Conservation (phyloP, 2,329 filamentous ascomycete species). For the Akanthomyces lecanii region DNA sequence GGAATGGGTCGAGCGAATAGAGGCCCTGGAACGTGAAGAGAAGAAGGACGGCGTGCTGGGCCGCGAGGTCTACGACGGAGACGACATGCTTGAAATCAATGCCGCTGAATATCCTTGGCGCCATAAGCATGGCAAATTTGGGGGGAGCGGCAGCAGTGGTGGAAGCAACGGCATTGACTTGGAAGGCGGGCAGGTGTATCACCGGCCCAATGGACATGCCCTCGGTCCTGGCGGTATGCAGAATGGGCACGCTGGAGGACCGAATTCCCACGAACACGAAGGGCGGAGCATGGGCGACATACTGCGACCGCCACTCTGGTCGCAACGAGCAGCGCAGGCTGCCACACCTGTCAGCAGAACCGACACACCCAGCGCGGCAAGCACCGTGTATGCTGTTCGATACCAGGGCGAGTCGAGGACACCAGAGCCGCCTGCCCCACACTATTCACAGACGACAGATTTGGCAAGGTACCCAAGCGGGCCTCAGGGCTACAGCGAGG, state of each 20-base stretch:
- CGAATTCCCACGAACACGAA: conserved; percentile 22
- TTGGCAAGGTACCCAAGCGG: conserved; percentile 9
- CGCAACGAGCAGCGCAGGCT: conserved; percentile 50
- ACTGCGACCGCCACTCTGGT: conserved; percentile 50
- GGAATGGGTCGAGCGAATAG: conserved; percentile 97
- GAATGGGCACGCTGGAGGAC: conserved; percentile 24
- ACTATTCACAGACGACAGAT: background rate
- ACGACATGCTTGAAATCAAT: conserved; percentile 76
- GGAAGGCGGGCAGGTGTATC: conserved; percentile 17
- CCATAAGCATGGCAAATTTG: conserved; percentile 33
- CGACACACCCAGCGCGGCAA: conserved; percentile 60
- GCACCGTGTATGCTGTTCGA: conserved; percentile 59
- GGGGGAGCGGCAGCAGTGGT: conserved; percentile 27
- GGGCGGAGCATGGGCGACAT: conserved; percentile 32
- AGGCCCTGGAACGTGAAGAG: conserved; percentile 86
- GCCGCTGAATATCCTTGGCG: conserved; percentile 49
- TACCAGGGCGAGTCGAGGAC: conserved; percentile 54
- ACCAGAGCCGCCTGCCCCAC: conserved; percentile 36
- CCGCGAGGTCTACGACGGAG: conserved; percentile 86
- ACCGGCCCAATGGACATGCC: conserved; percentile 2
- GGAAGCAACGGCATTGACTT: conserved; percentile 26
- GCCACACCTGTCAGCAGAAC: conserved; percentile 57
- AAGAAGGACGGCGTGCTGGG: conserved; percentile 91
- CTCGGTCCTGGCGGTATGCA: background rate
- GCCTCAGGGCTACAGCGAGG: conserved; percentile 11